Evolutionary conservation across 164 flowering plant genomes (phyloP), one percentile per base, ranked within the genome.

Genomic region (Chimonanthus praecox): DNA sequence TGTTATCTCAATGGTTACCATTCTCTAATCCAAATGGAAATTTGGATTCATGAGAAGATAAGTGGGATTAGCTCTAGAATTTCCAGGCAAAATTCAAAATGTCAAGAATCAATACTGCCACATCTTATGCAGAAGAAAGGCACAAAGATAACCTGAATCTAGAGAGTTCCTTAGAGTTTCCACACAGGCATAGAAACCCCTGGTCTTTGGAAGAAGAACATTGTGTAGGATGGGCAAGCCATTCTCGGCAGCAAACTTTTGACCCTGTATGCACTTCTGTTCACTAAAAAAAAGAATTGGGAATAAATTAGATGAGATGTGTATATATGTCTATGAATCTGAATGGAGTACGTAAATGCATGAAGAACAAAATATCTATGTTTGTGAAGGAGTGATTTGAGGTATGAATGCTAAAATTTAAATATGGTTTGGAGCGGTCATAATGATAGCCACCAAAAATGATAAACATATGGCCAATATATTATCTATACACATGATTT

Each of bases 151-250:
- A 86, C 98, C 99, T 90, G 98, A 93, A 86, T 91, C 97, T 71
- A 93, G 67, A 47, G 91, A 83, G 67, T 72, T 81, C 78, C 89
- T 87, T 73, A 95, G 78, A 60, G 76, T 78, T 49, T 87, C 84
- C 80, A 91, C 70, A 82, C 97, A 91, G 16, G 91, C 84, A 76
- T 61, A 74, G 73, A 95, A 92, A 16, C 99, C 99, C 77, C 83
- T 90, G 47, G 94, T 83, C 78, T 88, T 94, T 10, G 98, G 98
- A 78, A 91, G 89, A 76, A 94, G 83, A 74, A 92, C 94, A 78
- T 92, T 81, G 43, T 86, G 80, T 18, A 94, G 80, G 47, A 90
- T 66, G 46, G 98, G 98, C 58, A 94, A 78, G 69, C 91, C 88
- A 76, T 87, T 88, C 74, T 90, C 90, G 44, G 86, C 86, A 2